Percentiles rank a stretch among this genome's conserved stretches.
phyloP scores from a whole-genome alignment of 345 rosid genomes.

The Eucalyptus rudis region DNA sequence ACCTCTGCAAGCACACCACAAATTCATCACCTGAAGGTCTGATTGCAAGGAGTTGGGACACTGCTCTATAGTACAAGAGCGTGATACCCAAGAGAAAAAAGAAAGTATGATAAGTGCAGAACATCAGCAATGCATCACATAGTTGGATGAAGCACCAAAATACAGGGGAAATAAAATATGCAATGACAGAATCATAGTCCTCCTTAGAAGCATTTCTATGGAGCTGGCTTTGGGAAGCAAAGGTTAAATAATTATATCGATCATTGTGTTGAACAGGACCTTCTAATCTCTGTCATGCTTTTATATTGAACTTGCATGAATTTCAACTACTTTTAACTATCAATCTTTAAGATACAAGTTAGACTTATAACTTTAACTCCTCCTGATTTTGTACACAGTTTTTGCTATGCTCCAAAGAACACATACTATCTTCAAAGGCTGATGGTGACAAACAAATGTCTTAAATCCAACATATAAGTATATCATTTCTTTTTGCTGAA shows the following conservation, averaged over 20 bases:
- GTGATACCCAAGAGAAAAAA: background rate
- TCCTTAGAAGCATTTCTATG: background rate
- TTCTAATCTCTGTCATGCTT: background rate
- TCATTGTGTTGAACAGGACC: background rate
- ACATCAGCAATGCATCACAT: background rate
- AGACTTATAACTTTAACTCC: background rate
- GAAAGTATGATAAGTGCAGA: background rate
- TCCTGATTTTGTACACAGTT: background rate
- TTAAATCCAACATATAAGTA: background rate
- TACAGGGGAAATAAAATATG: background rate
- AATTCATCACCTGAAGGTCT: background rate
- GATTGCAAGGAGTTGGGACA: background rate
- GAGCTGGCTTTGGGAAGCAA: background rate
- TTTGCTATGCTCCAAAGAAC: background rate
- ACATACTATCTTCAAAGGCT: background rate
- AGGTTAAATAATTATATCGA: background rate
- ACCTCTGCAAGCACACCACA: constrained; percentile 45
- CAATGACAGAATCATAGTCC: background rate
- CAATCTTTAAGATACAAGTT: background rate
- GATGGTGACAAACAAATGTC: background rate
- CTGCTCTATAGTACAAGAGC: background rate
- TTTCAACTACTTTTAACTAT: background rate
- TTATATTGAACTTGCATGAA: background rate
- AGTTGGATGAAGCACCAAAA: background rate
- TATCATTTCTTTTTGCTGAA: background rate